Percentiles rank a stretch among this genome's conserved stretches.
phyloP scores from a whole-genome alignment of 1,284 basidiomycete species.

The Heliocybe sulcata region DNA sequence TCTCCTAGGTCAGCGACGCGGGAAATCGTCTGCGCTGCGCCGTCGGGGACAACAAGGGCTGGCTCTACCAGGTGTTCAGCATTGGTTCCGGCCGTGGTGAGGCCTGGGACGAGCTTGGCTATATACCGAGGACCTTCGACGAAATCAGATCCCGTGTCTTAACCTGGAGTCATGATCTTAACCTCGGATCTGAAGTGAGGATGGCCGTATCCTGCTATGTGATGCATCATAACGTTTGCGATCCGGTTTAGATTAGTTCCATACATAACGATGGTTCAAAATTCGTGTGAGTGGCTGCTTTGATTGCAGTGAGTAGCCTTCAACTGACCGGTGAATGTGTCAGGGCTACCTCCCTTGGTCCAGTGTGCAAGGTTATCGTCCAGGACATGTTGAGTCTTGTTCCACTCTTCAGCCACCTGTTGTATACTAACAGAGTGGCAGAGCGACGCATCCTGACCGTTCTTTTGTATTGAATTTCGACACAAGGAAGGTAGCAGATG shows the following conservation, averaged over 20 bases:
- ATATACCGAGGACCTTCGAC: not conserved
- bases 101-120: not conserved
- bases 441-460: conserved; percentile 14
- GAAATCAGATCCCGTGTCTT: not conserved
- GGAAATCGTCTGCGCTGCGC: conserved; percentile 6
- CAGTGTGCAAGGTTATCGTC: conserved; percentile 37
- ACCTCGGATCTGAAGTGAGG: not conserved
- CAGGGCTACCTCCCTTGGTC: conserved; percentile 47
- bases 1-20: not conserved
- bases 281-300: conserved; percentile 35
- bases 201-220: not conserved
- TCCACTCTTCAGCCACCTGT: not conserved
- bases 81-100: conserved; percentile 2
- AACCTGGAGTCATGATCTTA: not conserved
- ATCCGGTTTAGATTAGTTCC: conserved; percentile 33
- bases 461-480: conserved; percentile 24
- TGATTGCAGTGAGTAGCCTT: not conserved
- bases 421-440: not conserved
- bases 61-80: conserved; percentile 16
- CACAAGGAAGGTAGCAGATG: conserved; percentile 39
- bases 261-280: conserved; percentile 38
- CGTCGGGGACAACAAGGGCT: conserved; percentile 17
- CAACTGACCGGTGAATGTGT: not conserved
- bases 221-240: not conserved
- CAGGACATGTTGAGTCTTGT: conserved; percentile 23